Percentiles rank a stretch among this genome's conserved stretches.
Evolutionary conservation across 176 grass and related monocot genomes (phyloP).

Genomic region (Phoenix dactylifera): DNA sequence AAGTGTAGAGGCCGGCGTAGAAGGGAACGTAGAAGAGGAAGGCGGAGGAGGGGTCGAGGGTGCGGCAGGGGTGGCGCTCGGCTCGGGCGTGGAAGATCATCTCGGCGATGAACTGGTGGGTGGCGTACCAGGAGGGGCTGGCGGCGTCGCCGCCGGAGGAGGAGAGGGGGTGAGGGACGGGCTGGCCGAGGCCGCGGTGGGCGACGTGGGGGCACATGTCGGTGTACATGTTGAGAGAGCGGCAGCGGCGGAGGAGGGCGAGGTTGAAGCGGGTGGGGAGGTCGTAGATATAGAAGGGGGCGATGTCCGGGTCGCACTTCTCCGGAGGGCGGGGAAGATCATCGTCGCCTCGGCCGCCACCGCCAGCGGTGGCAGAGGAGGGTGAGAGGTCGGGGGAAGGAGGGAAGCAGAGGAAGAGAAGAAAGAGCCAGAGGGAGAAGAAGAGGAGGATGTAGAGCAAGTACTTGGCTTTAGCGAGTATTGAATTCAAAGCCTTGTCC

Average conservation of each 20-base stretch:
- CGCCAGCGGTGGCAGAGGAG: not conserved
- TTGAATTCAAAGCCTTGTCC: not conserved
- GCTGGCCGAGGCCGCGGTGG: constrained; percentile 20
- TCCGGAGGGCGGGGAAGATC: not conserved
- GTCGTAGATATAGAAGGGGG: constrained; percentile 8
- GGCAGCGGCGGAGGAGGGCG: constrained; percentile 15
- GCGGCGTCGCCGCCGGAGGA: not conserved
- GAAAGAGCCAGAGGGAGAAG: not conserved
- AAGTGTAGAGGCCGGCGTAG: constrained; percentile 10
- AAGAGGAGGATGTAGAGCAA: constrained; percentile 1
- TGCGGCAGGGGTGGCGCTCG: constrained; percentile 33
- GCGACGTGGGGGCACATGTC: constrained; percentile 24
- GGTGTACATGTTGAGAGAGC: not conserved
- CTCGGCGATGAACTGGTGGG: constrained; percentile 29
- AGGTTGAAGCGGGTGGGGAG: constrained; percentile 12
- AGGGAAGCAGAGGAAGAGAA: not conserved
- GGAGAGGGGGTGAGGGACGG: not conserved
- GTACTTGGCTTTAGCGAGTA: not conserved
- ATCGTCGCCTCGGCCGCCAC: no score
- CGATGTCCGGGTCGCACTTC: not conserved
- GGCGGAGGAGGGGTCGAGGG: constrained; percentile 4
- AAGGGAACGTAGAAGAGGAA: constrained; percentile 24
- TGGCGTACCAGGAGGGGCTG: constrained; percentile 18
- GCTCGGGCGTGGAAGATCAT: constrained; percentile 33
- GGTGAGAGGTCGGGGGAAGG: not conserved